phyloP scores from a whole-genome alignment of 106 monocot genomes.

The Allium fistulosum region DNA sequence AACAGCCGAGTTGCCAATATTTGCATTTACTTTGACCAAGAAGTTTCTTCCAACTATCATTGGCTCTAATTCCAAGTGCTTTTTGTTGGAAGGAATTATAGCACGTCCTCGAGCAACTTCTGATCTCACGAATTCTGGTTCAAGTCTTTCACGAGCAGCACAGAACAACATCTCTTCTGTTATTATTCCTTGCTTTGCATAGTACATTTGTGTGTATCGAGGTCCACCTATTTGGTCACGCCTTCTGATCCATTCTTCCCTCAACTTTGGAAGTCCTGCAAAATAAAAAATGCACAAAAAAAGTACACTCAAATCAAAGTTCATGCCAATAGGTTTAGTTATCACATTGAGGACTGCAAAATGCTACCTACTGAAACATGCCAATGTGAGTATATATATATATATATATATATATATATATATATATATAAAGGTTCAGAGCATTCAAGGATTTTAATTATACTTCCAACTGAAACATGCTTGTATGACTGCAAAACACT shows the following conservation, averaged over 20 bases:
- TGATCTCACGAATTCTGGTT: conserved; percentile 82
- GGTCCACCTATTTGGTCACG: conserved; percentile 61
- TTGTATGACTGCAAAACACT: too few species aligned
- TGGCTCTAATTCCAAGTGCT: conserved; percentile 69
- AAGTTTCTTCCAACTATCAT: conserved; percentile 80
- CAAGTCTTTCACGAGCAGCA: conserved; percentile 80
- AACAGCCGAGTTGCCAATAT: conserved; percentile 74
- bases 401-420: too few species aligned
- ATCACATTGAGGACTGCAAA: too few species aligned
- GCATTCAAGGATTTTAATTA: too few species aligned
- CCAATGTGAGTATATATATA: too few species aligned
- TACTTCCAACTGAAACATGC: too few species aligned
- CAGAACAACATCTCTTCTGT: conserved; percentile 96
- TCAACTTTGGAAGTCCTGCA: conserved; percentile 85
- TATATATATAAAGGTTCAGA: too few species aligned
- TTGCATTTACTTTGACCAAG: conserved; percentile 79
- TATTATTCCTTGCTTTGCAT: conserved; percentile 87
- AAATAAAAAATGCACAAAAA: neutral
- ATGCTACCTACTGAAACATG: too few species aligned
- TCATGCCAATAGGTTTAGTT: too few species aligned
- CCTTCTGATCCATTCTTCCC: conserved; percentile 70
- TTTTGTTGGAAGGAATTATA: conserved; percentile 79
- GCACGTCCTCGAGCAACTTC: conserved; percentile 92
- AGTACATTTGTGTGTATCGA: conserved; percentile 93
- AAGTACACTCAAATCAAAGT: too few species aligned